Evolutionary conservation across 2,329 filamentous ascomycete genomes (phyloP), one percentile per base, ranked within the genome.

Genomic region (Mycogone perniciosa): DNA sequence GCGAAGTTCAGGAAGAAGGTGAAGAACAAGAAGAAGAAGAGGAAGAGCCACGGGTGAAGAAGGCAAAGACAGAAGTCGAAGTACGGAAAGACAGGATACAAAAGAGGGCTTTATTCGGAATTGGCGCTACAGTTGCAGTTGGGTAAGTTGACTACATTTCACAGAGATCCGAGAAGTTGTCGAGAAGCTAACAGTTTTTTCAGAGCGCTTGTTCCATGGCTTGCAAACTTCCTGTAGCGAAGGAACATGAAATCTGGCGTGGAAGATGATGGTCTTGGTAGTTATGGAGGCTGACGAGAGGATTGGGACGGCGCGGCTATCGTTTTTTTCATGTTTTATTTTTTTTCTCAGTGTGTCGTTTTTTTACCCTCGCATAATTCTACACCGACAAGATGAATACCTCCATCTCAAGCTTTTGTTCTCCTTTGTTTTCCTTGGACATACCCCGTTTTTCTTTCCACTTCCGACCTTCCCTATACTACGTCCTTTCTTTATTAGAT

Each of bases 61-160:
- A 86, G 64, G 82, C 80, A 38, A 89, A 85, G 76, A 86, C 89
- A 1, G 87, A 93, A 65, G 80, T 87, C 41, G 86, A 93, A 69
- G 68, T 95, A 59, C 85, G 85, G 68, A 91, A 89, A 72, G 86
- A 95, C 71, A 87, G 84, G 63, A 89, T 96, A 58, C 85, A 89
- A 71, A 89, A 85, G 69, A 82, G 90, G 64, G 89, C 93, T 43
- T 74, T 96, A 54, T 79, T 95, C 56, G 92, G 93, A 52, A 81
- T 97, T 48, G 88, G 85, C 56, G 89, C 89, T 52, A 93, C 89
- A 43, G 78, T 96, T 66, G 89, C 88, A 51, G 80, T 96, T 68
- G 91, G 91, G 93, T 97, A 81, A 74, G 90, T 86, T 11, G 11
- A 7, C 1, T 13, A 9, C 27, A 4, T 6, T 2, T 11, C 26